Evolutionary conservation across 495 filamentous ascomycete genomes (phyloP).

Genomic region (Xanthoparmelia taractica): DNA sequence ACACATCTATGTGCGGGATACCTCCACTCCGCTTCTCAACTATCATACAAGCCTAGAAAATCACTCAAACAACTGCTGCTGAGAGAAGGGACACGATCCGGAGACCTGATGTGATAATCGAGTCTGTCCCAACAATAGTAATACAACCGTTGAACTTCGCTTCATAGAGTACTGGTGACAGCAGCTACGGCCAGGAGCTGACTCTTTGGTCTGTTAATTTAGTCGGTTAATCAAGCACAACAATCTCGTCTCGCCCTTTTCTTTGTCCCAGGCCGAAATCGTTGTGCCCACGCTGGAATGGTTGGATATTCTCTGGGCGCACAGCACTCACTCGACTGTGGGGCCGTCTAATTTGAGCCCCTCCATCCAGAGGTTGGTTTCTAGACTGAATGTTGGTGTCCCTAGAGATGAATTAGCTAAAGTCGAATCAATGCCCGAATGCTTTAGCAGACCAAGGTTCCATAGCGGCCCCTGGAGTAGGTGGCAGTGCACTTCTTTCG

Average conservation of each 20-base stretch:
- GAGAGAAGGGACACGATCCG: neutral
- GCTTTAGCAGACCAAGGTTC: conserved; percentile 8
- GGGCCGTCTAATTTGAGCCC: neutral
- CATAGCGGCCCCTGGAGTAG: neutral
- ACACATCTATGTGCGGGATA: too few relatives aligned
- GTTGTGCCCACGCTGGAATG: neutral
- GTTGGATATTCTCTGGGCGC: neutral
- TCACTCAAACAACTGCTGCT: neutral
- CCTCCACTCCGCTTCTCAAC: neutral
- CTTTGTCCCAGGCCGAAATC: neutral
- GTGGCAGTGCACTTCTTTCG: neutral
- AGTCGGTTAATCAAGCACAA: conserved; percentile 1
- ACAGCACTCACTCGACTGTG: neutral
- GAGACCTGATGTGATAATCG: too few relatives aligned
- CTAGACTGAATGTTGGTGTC: neutral
- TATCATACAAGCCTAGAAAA: neutral
- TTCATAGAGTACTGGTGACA: neutral
- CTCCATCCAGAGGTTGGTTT: neutral
- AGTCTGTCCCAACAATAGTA: neutral
- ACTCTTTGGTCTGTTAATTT: neutral
- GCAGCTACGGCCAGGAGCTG: neutral
- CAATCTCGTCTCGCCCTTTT: neutral
- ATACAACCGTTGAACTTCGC: neutral
- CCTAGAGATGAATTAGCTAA: neutral
- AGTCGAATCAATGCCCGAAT: neutral